Conservation (phyloP, 2,329 filamentous ascomycete species). For the Cladosporium cucumerinum region DNA sequence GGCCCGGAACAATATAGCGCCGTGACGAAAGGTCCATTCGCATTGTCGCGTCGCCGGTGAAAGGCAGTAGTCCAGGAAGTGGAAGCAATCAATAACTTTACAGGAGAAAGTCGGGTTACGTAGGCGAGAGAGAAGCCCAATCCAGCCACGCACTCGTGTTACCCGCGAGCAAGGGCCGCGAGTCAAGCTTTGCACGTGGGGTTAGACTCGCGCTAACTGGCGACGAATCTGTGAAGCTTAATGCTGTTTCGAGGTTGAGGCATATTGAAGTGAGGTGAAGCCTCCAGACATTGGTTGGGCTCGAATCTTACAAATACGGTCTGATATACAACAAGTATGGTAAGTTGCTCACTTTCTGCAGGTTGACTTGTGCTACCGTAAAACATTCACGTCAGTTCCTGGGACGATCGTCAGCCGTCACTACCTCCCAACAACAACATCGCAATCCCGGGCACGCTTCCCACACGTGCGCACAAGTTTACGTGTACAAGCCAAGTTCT, state of each 20-base stretch:
- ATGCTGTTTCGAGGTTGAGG: background rate
- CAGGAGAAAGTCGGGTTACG: background rate
- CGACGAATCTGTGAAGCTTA: background rate
- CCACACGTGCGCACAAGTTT: no score
- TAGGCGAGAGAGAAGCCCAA: background rate
- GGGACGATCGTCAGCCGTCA: no score
- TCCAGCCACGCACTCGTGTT: background rate
- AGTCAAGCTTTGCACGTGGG: slow-evolving; percentile 1
- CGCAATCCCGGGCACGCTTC: no score
- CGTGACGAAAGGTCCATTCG: background rate
- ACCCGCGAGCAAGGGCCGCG: background rate
- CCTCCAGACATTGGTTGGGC: background rate
- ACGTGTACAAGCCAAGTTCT: no score
- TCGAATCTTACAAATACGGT: background rate
- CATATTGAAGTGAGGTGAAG: background rate
- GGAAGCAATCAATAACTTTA: background rate
- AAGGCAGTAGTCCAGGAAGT: background rate
- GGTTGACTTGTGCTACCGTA: no score
- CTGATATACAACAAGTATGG: no score
- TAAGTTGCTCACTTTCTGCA: no score
- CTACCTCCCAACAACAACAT: no score
- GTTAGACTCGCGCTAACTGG: background rate
- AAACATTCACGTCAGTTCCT: no score
- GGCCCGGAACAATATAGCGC: background rate
- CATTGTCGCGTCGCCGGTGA: background rate